A percentile compares a stretch with the other conserved stretches of the same genome.
These are phyloP conservation scores for Fusarium tanahbumbuense DNA, from an alignment of 2,329 filamentous ascomycete genomes.

Conservation along the genomic window DNA sequence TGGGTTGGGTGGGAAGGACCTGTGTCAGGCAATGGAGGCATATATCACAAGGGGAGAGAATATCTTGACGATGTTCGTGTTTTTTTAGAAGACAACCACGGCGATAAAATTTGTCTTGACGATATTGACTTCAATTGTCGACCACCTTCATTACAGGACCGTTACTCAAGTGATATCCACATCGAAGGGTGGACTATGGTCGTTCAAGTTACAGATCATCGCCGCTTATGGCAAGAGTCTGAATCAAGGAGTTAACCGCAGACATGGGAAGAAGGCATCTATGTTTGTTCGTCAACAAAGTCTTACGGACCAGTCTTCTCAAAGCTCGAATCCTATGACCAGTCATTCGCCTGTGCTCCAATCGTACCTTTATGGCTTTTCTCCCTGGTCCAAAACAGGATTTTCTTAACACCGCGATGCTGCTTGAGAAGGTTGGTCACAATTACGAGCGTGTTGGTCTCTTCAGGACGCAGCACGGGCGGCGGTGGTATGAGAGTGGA, in stretches of 20 bases:
- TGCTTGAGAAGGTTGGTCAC: background rate
- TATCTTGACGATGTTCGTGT: background rate
- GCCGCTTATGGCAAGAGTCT: fast-evolving
- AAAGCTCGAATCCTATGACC: background rate
- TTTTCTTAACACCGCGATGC: fast-evolving
- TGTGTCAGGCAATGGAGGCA: fast-evolving
- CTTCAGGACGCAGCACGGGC: background rate
- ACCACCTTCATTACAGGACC: background rate
- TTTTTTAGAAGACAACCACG: fast-evolving
- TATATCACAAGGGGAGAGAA: too few relatives aligned
- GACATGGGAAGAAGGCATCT: background rate
- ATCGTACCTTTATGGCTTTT: background rate
- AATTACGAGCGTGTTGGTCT: background rate
- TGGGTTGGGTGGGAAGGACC: background rate
- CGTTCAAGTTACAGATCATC: background rate
- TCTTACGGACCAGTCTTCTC: background rate
- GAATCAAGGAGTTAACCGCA: too few relatives aligned
- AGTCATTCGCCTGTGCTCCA: background rate
- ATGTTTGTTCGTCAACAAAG: background rate
- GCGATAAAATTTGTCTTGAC: background rate
- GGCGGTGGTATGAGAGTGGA: background rate
- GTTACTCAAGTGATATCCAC: background rate
- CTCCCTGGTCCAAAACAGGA: fast-evolving
- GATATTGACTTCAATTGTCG: background rate
- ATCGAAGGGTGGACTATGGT: background rate